Base-by-base conservation (phyloP, 2,329 filamentous ascomycete genomes). In the Hypoxylon sp. region DNA sequence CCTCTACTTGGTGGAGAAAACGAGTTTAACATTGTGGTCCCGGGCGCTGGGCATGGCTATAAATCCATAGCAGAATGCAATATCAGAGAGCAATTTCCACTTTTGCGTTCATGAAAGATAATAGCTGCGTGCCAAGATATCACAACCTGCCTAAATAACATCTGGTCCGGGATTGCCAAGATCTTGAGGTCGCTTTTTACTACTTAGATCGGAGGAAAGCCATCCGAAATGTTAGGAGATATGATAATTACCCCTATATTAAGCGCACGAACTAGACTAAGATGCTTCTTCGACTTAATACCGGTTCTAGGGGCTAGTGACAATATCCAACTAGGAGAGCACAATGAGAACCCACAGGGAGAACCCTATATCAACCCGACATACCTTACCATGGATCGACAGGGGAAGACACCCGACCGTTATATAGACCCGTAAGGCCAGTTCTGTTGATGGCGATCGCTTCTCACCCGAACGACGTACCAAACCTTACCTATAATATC, bases 131-230 rank as follows among this genome's bases (percentile, higher is more conserved):
- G 63, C 55, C 60, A 63, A 67, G 54, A 14, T 16, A 30, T 12
- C 25, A 51, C 21, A 45, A 25, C 55, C 46, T 45, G 41, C 37
- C 37, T 41, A 32, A 65, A 47, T 50, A 51, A 9, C 50, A 41
- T 47, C 30, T 61, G n/a, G 23, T 25, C 51, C 63, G 32, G 29
- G 32, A 8, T 57, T 25, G 68, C 68, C 65, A 70, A 70, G 68
- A 29, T 45, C 21, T 54, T 30, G 30, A 63, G 19, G 60, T 61
- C 16, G 34, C 41, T 61, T 64, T 60, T 39, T 56, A 52, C 59
- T 29, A 61, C 56, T 29, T 47, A 41, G 14, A 41, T 53, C 68
- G 68, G 68, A 68, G 62, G 57, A 63, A n/a, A 27, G 37, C 46
- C 53, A 29, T 61, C 68, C 68, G 68, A 66, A 58, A 48, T 32